Evolutionary conservation across 192 early-diverging fungal species (phyloP).

Genomic region (Coemansia furcata): DNA sequence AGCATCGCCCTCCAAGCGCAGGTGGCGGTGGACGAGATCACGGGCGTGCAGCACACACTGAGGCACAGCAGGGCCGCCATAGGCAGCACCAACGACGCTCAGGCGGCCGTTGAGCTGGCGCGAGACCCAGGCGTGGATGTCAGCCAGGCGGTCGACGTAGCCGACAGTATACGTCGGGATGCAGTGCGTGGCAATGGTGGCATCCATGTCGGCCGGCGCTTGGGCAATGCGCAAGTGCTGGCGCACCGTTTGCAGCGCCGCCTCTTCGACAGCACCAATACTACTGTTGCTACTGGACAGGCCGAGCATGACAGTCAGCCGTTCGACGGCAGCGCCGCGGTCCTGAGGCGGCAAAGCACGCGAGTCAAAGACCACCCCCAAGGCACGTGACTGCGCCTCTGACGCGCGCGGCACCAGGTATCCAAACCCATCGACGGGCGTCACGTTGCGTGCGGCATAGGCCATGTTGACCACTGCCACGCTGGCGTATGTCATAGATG

Average conservation of each 20-base stretch:
- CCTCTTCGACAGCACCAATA: slow-evolving; percentile 19
- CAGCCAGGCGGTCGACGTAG: slow-evolving; percentile 64
- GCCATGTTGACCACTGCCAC: slow-evolving; percentile 87
- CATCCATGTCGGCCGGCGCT: slow-evolving; percentile 51
- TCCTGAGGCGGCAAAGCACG: slow-evolving; percentile 72
- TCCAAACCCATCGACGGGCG: slow-evolving; percentile 83
- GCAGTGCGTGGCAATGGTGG: slow-evolving; percentile 66
- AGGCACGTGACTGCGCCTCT: slow-evolving; percentile 42
- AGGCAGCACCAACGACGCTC: slow-evolving; percentile 77
- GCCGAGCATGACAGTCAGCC: slow-evolving; percentile 91
- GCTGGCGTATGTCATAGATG: slow-evolving; percentile 67
- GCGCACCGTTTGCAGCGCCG: slow-evolving; percentile 60
- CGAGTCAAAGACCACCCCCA: slow-evolving; percentile 90
- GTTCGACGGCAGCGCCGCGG: slow-evolving; percentile 18
- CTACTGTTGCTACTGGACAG: slow-evolving; percentile 7
- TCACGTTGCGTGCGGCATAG: slow-evolving; percentile 51
- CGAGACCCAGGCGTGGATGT: slow-evolving; percentile 60
- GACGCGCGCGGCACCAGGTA: slow-evolving; percentile 78
- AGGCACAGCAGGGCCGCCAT: slow-evolving; percentile 81
- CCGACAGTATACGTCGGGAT: slow-evolving; percentile 90
- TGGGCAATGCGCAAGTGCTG: slow-evolving; percentile 59
- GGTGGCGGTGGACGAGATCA: slow-evolving; percentile 57
- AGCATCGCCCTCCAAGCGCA: slow-evolving; percentile 31
- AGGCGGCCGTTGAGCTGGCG: slow-evolving; percentile 56
- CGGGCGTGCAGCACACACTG: slow-evolving; percentile 73